These are phyloP conservation scores for Coccomyxa sp. DNA, from an alignment of 139 green algal genomes.

Conservation along the genomic window DNA sequence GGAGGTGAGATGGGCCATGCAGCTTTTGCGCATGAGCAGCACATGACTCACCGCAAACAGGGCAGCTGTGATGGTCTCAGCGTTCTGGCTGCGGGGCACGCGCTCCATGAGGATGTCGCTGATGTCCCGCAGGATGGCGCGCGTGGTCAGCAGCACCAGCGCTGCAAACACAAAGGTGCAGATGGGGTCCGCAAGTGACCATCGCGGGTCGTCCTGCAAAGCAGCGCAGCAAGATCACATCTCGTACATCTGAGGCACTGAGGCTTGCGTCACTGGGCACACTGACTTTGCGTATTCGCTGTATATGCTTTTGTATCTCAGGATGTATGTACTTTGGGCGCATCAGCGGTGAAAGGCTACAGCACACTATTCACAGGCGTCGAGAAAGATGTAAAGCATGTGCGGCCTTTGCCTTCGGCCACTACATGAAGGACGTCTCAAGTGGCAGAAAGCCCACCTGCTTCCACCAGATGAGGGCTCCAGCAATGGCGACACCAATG, in stretches of 20 bases:
- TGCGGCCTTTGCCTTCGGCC: too few species aligned
- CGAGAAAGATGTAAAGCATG: too few species aligned
- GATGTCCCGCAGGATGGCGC: conserved; percentile 77
- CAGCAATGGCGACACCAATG: conserved; percentile 80
- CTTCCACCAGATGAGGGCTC: conserved; percentile 85
- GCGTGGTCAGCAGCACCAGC: conserved; percentile 84
- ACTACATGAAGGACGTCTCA: too few species aligned
- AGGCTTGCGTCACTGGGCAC: background rate
- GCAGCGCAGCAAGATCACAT: too few species aligned
- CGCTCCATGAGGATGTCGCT: conserved; percentile 91
- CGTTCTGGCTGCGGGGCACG: conserved; percentile 59
- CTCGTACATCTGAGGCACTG: too few species aligned
- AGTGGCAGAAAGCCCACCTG: too few species aligned
- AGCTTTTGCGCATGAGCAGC: too few species aligned
- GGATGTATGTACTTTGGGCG: too few species aligned
- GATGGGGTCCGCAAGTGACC: conserved; percentile 69
- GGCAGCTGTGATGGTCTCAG: conserved; percentile 21
- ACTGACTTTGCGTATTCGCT: too few species aligned
- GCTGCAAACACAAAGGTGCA: conserved; percentile 92
- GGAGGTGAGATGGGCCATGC: too few species aligned
- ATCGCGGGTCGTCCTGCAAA: conserved; percentile 23
- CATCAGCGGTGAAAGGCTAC: conserved; percentile 9
- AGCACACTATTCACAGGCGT: too few species aligned
- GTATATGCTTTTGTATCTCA: too few species aligned
- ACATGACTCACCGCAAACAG: conserved; percentile 15